Conservation (phyloP, 306 rosid genomes). For the Hippophae rhamnoides region DNA sequence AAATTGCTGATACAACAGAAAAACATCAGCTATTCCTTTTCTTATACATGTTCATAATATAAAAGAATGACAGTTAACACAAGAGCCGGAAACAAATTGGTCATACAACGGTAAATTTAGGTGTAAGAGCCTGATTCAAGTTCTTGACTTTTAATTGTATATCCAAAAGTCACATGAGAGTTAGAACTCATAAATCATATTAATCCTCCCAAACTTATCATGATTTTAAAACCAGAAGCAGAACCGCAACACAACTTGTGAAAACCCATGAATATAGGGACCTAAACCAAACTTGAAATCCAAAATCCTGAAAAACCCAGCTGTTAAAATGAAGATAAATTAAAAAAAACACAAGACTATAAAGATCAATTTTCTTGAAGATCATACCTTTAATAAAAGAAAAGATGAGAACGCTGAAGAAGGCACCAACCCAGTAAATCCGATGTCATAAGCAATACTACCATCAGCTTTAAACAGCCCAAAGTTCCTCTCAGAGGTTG, state of each 20-base stretch:
- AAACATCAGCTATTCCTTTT: too few species aligned
- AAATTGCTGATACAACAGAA: too few species aligned
- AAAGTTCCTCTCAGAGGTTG: slow-evolving; percentile 84
- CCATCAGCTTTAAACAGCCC: slow-evolving; percentile 91
- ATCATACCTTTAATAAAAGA: slow-evolving; percentile 52
- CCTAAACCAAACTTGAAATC: slow-evolving; percentile 32
- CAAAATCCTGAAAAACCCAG: slow-evolving; percentile 38
- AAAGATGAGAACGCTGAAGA: slow-evolving; percentile 64
- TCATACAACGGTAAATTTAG: too few species aligned
- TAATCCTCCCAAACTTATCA: not conserved
- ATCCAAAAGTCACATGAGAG: not conserved
- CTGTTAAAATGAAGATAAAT: not conserved
- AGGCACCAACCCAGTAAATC: slow-evolving; percentile 66
- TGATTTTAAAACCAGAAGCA: slow-evolving; percentile 33
- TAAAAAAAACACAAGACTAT: not conserved
- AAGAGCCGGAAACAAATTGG: too few species aligned
- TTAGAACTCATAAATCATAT: not conserved
- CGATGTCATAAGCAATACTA: slow-evolving; percentile 75
- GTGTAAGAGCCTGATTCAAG: too few species aligned
- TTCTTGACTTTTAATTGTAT: too few species aligned
- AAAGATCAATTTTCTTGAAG: not conserved
- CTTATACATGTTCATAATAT: too few species aligned
- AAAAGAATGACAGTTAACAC: too few species aligned
- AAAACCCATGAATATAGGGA: slow-evolving; percentile 39
- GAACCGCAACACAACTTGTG: slow-evolving; percentile 35